These are phyloP conservation scores for Phytophthora megakarya DNA, from an alignment of 352 stramenopile species.

Conservation along the genomic window DNA sequence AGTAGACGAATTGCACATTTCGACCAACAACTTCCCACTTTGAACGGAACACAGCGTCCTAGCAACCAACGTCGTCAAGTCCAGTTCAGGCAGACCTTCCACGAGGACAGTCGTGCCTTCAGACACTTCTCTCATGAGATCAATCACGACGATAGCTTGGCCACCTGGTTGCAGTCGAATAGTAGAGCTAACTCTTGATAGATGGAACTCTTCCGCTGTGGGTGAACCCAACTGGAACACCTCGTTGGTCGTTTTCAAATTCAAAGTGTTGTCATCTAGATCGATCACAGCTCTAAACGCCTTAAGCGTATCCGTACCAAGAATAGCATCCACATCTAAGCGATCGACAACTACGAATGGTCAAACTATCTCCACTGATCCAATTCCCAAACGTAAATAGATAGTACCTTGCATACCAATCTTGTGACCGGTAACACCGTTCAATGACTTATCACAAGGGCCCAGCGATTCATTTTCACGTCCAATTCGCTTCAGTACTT, in stretches of 20 bases:
- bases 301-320: slow-evolving; percentile 1
- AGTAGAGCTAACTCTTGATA: neutral
- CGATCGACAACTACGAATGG: neutral
- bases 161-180: neutral
- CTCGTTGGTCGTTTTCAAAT: slow-evolving; percentile 1
- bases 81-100: neutral
- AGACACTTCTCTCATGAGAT: neutral
- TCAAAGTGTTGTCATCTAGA: neutral
- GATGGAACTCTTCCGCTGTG: too few species aligned
- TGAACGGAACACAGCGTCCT: neutral
- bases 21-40: neutral
- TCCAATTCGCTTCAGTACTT: neutral
- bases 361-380: neutral
- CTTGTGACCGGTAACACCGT: neutral
- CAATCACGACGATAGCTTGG: neutral
- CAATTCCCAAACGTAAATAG: neutral
- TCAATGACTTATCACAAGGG: too few species aligned
- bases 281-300: slow-evolving; percentile 8
- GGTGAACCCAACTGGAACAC: slow-evolving; percentile 5
- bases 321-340: neutral
- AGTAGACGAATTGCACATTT: slow-evolving; percentile 10
- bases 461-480: too few species aligned
- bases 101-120: neutral
- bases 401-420: neutral
- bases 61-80: neutral